These are phyloP conservation scores for Wallacemonas rigidus DNA, from an alignment of 208 protist genomes.

Conservation along the genomic window DNA sequence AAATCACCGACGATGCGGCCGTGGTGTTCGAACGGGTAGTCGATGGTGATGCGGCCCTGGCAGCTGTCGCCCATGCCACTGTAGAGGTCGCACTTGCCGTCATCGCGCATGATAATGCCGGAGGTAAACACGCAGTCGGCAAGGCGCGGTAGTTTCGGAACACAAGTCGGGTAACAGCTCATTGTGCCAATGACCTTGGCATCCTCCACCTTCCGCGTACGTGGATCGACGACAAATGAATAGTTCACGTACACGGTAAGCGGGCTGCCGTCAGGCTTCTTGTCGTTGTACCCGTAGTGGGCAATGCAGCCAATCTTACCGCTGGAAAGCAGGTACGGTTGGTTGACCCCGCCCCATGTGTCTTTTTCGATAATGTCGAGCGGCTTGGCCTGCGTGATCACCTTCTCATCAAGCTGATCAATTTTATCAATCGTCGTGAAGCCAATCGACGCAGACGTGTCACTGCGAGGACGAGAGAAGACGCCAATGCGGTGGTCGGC, in stretches of 20 bases:
- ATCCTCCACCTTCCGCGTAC: constrained; percentile 21
- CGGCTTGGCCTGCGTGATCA: constrained; percentile 30
- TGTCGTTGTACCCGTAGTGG: constrained; percentile 23
- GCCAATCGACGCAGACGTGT: constrained; percentile 34
- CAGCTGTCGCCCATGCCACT: constrained; percentile 22
- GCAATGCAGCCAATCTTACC: constrained; percentile 28
- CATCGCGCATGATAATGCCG: constrained; percentile 23
- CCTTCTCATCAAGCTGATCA: constrained; percentile 28
- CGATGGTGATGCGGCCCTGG: constrained; percentile 27
- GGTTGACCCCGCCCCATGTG: constrained; percentile 28
- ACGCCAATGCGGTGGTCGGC: constrained; percentile 52
- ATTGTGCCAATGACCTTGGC: constrained; percentile 24
- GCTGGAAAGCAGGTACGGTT: constrained; percentile 23
- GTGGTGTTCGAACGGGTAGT: constrained; percentile 24
- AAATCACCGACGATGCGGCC: constrained; percentile 18
- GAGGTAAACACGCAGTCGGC: constrained; percentile 27
- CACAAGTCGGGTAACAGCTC: constrained; percentile 21
- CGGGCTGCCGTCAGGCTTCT: constrained; percentile 11
- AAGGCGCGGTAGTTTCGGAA: constrained; percentile 20
- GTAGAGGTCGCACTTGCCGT: constrained; percentile 30
- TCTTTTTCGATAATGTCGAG: constrained; percentile 21
- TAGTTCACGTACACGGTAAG: constrained; percentile 30
- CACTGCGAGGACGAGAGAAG: constrained; percentile 41
- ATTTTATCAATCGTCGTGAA: constrained; percentile 48
- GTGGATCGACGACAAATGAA: constrained; percentile 23